Evolutionary conservation across 441 rosid genomes (phyloP), one percentile per base, ranked within the genome.

Genomic region (Populus tomentosa): DNA sequence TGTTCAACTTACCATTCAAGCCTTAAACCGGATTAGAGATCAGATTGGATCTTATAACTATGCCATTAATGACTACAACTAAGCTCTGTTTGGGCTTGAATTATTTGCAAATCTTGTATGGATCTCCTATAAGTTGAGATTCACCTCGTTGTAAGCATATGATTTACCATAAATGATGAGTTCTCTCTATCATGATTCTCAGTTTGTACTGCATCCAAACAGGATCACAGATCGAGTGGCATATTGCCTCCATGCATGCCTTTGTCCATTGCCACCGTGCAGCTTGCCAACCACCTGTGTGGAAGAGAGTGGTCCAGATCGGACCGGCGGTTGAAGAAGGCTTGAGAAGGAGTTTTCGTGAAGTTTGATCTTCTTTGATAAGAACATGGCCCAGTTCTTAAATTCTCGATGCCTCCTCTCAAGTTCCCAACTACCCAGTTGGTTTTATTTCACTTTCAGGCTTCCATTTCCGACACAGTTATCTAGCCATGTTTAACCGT

Each of bases 371-470:
- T 13, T 26, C n/a, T 5, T 2, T 2, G 10, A 33, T n/a, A 35
- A 18, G 18, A n/a, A 20, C 5, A 24, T 63, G 79, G 79, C 10
- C 75, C 65, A 7, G 30, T 59, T 24, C 46, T 76, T 76, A 23
- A 76, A 28, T 59, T 75, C 24, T 66, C 30, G 35, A 30, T 16
- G 67, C 2, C n/a, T 36, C 42, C 40, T 76, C 59, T 40, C 32
- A 10, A 28, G 61, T 26, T 11, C 10, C 21, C 71, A 30, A 67
- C 71, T 38, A 66, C 33, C 30, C 36, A 16, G 76, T 78, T 67
- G 80, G 72, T 78, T 78, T 35, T 36, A 66, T 78, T 78, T 78
- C 76, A 11, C 67, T 78, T 77, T 78, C 76, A 72, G 16, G 38
- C 53, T 50, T 63, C 46, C 67, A 53, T 50, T 21, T 72, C 35